Base-by-base conservation (phyloP, 352 stramenopile species). In the Halophytophthora batemanensis region DNA sequence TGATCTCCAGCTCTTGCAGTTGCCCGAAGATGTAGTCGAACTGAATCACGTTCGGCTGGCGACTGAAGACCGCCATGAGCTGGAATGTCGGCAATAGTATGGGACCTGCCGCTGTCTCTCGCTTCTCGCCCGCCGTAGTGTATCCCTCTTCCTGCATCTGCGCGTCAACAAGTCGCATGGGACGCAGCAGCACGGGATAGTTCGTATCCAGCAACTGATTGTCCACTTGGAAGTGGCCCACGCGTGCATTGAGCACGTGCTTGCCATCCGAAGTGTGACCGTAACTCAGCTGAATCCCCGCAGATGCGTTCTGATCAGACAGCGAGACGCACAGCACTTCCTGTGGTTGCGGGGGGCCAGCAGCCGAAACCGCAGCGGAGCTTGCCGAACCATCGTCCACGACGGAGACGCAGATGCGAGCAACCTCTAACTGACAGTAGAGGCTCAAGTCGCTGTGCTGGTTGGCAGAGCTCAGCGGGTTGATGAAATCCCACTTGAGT, bases 11-110 rank as follows among this genome's bases (percentile, higher is more conserved):
- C 45, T 93, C 83, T 56, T 93, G 83, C 17, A 93, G 66, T 44
- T 93, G 83, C 4, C 74, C 81, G 54, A 93, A 93, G 37, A 93
- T 90, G 62, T 93, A 93, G 45, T 93, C 81, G 33, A 93, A 90
- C 42, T 90, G 76, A 17, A 91, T 63, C 31, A 93, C 64, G 15
- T 76, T 82, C 0, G 74, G 59, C 33, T 86, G 74, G 17, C 68
- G 67, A 33, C 64, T 69, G 45, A 88, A 87, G 3, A 94, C 83
- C 17, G 71, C 70, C 83, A 91, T 94, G 4, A 90, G 56, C 49
- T 94, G 83, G 43, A 94, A 67, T 8, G 83, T 92, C 12, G 83
- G 83, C 14, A 94, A 52, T 7, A 91, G 50, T 38, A 82, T 82
- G 13, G 56, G 57, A 6, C 45, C 53, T 13, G 69, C 45, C 17